phyloP scores from a whole-genome alignment of 108 stramenopile species.

The Schizochytrium sp. region DNA sequence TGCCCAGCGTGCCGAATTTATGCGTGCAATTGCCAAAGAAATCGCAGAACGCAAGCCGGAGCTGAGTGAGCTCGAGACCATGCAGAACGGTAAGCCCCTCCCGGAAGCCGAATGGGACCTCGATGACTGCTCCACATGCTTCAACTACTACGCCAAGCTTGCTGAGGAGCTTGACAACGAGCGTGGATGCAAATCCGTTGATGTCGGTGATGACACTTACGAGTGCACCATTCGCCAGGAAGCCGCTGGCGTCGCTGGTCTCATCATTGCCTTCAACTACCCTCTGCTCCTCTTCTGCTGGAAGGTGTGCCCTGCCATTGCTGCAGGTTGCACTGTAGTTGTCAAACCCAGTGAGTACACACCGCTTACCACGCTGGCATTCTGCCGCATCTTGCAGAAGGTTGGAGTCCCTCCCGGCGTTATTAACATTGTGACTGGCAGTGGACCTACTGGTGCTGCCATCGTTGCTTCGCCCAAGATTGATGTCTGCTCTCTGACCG shows the following conservation, averaged over 20 bases:
- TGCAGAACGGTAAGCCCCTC: conserved; percentile 85
- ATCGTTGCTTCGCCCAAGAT: conserved; percentile 79
- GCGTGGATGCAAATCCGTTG: conserved; percentile 70
- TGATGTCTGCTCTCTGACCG: conserved; percentile 91
- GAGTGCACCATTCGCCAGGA: conserved; percentile 78
- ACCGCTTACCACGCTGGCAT: conserved; percentile 76
- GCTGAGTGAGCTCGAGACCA: conserved; percentile 66
- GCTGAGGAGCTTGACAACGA: conserved; percentile 75
- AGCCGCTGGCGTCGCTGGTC: conserved; percentile 84
- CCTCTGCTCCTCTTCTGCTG: conserved; percentile 83
- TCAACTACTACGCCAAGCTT: conserved; percentile 76
- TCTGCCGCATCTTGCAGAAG: conserved; percentile 73
- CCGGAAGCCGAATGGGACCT: conserved; percentile 83
- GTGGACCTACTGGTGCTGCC: conserved; percentile 83
- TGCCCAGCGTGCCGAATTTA: conserved; percentile 39
- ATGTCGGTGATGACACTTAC: conserved; percentile 70
- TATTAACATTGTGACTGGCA: conserved; percentile 86
- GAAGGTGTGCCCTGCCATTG: conserved; percentile 85
- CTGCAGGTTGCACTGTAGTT: conserved; percentile 87
- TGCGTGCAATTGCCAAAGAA: conserved; percentile 62
- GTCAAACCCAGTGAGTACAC: conserved; percentile 90
- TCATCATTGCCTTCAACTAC: conserved; percentile 87
- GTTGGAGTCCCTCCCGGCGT: conserved; percentile 82
- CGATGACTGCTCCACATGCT: conserved; percentile 74
- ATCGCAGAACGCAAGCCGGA: conserved; percentile 64